Evolutionary conservation across 2,329 filamentous ascomycete species (phyloP).

Genomic region (Pestalotiopsis sp.): DNA sequence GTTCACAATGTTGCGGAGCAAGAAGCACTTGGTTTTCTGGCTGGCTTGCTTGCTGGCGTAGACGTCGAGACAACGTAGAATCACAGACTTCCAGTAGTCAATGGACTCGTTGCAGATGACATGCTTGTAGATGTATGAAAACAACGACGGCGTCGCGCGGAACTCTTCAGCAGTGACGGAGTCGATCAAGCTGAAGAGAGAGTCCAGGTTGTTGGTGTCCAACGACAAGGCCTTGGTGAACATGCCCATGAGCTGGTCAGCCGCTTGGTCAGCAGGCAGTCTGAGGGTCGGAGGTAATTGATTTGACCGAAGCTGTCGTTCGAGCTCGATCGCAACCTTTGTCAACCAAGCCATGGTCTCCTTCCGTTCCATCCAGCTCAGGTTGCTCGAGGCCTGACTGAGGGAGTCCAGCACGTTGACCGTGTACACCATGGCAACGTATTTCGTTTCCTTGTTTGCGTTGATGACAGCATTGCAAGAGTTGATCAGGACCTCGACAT

Average conservation of each 20-base stretch:
- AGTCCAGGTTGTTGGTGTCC: constrained; percentile 76
- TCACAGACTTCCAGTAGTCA: constrained; percentile 80
- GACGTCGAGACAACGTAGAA: constrained; percentile 84
- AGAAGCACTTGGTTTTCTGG: constrained; percentile 90
- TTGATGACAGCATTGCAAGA: constrained; percentile 65
- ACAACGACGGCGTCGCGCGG: constrained; percentile 74
- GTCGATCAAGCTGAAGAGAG: constrained; percentile 83
- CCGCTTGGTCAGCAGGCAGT: constrained; percentile 84
- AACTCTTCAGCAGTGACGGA: constrained; percentile 82
- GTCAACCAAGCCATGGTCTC: constrained; percentile 64
- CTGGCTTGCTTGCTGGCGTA: constrained; percentile 79
- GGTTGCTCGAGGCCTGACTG: constrained; percentile 65
- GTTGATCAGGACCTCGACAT: constrained; percentile 72
- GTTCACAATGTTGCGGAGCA: constrained; percentile 90
- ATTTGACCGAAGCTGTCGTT: constrained; percentile 72
- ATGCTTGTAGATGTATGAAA: constrained; percentile 80
- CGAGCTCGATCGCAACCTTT: constrained; percentile 74
- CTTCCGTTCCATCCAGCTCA: constrained; percentile 72
- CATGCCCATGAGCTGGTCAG: constrained; percentile 84
- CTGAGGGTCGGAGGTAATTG: constrained; percentile 73
- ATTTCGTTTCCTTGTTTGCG: constrained; percentile 70
- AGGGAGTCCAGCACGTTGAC: constrained; percentile 85
- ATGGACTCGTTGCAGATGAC: constrained; percentile 85
- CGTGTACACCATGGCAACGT: constrained; percentile 77
- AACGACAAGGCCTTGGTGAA: constrained; percentile 79